Evolutionary conservation across 1,139 yeast species (phyloP).

Genomic region (Debaryomyces sp.): DNA sequence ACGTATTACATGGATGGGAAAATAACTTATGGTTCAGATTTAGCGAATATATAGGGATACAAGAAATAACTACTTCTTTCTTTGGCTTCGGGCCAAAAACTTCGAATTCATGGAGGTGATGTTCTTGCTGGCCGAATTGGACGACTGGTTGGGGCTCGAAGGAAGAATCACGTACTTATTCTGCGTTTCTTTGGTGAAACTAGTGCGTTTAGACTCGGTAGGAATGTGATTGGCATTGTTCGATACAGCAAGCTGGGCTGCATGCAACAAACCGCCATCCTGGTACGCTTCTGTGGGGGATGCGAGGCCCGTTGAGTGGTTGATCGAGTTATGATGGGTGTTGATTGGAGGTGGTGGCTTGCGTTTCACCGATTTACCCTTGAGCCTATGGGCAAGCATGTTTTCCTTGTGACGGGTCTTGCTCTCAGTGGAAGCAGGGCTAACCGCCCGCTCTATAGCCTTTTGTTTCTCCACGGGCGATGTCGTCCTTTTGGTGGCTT

Average conservation of each 20-base stretch:
- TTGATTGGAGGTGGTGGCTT: constrained; percentile 42
- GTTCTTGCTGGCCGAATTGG: constrained; percentile 3
- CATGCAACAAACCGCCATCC: constrained; percentile 38
- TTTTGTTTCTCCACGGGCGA: background rate
- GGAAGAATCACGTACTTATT: constrained; percentile 2
- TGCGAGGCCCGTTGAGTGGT: constrained; percentile 41
- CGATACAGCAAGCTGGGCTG: constrained; percentile 51
- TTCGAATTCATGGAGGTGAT: constrained; percentile 47
- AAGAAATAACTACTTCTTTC: constrained; percentile 37
- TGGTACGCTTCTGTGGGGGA: constrained; percentile 13
- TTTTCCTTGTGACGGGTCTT: constrained; percentile 8
- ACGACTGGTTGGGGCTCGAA: constrained; percentile 6
- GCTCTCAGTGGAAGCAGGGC: constrained; percentile 5
- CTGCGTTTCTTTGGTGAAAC: constrained; percentile 35
- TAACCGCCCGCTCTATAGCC: background rate
- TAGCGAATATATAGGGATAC: constrained; percentile 1
- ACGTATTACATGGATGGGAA: background rate
- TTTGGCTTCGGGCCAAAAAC: constrained; percentile 44
- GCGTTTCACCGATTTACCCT: constrained; percentile 23
- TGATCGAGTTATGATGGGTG: constrained; percentile 20
- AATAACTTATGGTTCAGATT: background rate
- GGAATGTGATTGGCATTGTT: constrained; percentile 24
- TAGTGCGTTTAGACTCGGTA: constrained; percentile 36
- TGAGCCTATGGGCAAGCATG: constrained; percentile 15
- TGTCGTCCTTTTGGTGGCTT: background rate